Conservation (phyloP, 2,329 filamentous ascomycete species). For the Arthrobotrys pseudoclavata region DNA sequence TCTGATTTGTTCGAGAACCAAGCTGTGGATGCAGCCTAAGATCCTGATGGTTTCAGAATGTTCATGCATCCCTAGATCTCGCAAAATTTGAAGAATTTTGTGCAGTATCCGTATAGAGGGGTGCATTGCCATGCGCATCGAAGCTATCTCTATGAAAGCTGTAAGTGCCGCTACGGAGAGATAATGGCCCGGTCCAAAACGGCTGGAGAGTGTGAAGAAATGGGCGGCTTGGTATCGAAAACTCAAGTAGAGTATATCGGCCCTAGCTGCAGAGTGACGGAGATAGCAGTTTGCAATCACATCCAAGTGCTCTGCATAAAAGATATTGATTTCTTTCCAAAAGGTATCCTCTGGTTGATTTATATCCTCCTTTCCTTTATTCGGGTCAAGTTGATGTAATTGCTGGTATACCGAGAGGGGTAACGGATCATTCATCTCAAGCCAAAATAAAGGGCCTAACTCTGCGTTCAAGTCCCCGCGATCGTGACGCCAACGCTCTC, state of each 20-base stretch:
- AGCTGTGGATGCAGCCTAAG: no score
- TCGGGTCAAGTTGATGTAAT: not conserved
- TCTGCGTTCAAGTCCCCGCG: no score
- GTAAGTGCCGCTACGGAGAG: not conserved
- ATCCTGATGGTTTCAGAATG: no score
- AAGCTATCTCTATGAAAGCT: not conserved
- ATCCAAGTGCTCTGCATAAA: not conserved
- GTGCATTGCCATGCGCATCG: not conserved
- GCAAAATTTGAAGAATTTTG: not conserved
- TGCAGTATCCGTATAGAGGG: not conserved
- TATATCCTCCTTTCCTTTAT: no score
- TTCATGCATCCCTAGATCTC: not conserved
- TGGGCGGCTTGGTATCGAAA: not conserved
- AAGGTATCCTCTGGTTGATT: not conserved
- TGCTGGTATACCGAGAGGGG: slow-evolving; percentile 1
- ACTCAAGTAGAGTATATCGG: no score
- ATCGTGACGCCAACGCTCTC: not conserved
- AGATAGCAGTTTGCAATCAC: not conserved
- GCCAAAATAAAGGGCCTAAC: no score
- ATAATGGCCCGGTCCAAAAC: not conserved
- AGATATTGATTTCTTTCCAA: not conserved
- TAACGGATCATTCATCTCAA: slow-evolving; percentile 1
- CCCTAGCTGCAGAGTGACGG: no score
- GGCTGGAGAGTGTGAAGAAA: not conserved
- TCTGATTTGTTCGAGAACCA: no score